Conservation (phyloP, 306 rosid genomes). For the Senna tora region DNA sequence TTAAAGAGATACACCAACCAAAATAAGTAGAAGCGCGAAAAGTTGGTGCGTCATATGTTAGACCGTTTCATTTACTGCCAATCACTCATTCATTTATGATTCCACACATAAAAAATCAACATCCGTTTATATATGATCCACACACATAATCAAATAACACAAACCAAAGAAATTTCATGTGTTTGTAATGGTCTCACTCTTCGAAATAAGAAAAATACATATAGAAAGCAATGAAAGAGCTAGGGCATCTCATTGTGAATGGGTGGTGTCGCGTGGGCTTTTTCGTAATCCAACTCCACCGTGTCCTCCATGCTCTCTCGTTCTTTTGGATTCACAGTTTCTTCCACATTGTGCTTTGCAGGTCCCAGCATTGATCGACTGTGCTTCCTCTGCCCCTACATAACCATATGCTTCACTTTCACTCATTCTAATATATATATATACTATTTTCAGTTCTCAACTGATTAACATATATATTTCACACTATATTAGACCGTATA, state of each 20-base stretch:
- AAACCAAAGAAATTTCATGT: slow-evolving; percentile 23
- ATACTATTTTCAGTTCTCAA: slow-evolving; percentile 8
- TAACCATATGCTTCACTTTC: slow-evolving; percentile 40
- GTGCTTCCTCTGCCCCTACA: slow-evolving; percentile 47
- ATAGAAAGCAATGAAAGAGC: not conserved
- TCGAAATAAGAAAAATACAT: not conserved
- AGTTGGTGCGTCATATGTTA: slow-evolving; percentile 16
- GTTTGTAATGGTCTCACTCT: not conserved
- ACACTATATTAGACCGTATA: too few species aligned
- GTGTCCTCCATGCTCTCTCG: slow-evolving; percentile 53
- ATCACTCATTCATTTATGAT: not conserved
- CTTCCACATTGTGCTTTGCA: slow-evolving; percentile 40
- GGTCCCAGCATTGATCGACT: slow-evolving; percentile 50
- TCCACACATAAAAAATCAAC: not conserved
- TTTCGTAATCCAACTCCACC: slow-evolving; percentile 69
- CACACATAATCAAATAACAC: not conserved
- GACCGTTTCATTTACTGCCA: not conserved
- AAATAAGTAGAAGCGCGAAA: not conserved
- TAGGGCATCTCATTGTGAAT: slow-evolving; percentile 79
- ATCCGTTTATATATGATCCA: not conserved
- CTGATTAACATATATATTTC: not conserved
- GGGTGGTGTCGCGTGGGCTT: slow-evolving; percentile 83
- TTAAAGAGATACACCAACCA: slow-evolving; percentile 4
- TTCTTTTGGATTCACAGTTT: slow-evolving; percentile 44
- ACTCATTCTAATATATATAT: slow-evolving; percentile 2